A percentile compares a stretch with the other conserved stretches of the same genome.
Conservation (phyloP, 176 grass and related monocot genomes). For the Aechmea fasciata region DNA sequence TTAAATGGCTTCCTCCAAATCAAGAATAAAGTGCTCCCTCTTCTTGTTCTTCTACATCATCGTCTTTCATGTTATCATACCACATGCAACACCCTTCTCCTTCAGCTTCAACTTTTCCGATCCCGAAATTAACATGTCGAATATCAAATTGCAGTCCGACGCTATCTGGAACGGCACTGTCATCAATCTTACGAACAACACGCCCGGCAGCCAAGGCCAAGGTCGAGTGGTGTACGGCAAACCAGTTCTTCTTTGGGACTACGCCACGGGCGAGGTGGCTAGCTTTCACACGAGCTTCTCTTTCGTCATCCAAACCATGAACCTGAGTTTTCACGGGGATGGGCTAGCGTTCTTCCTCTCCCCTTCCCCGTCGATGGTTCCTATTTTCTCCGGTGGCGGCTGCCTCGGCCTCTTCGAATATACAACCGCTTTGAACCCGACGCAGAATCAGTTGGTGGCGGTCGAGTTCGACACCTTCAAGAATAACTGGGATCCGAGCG, state of each 20-base stretch:
- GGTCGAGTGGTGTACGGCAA: constrained; percentile 23
- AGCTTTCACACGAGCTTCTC: constrained; percentile 33
- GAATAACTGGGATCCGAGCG: no score
- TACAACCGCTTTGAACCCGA: no score
- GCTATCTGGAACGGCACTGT: background rate
- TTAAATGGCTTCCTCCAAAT: no score
- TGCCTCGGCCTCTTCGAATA: constrained; percentile 29
- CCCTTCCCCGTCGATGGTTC: constrained; percentile 14
- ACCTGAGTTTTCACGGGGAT: background rate
- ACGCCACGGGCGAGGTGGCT: constrained; percentile 16
- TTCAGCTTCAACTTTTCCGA: constrained; percentile 11
- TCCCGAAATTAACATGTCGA: background rate
- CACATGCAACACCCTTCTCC: constrained; percentile 6
- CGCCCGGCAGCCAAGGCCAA: background rate
- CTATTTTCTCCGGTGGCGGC: constrained; percentile 27
- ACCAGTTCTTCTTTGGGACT: constrained; percentile 28
- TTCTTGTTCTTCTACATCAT: background rate
- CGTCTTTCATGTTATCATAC: background rate
- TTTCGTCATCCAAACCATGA: constrained; percentile 6
- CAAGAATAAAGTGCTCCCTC: background rate
- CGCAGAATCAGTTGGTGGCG: no score
- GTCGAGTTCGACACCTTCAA: no score
- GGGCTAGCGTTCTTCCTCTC: constrained; percentile 53
- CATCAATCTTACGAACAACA: constrained; percentile 11
- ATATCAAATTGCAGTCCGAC: background rate